Evolutionary conservation across 148 eudicot genomes (phyloP).

Genomic region (Rhododendron mucronatum): DNA sequence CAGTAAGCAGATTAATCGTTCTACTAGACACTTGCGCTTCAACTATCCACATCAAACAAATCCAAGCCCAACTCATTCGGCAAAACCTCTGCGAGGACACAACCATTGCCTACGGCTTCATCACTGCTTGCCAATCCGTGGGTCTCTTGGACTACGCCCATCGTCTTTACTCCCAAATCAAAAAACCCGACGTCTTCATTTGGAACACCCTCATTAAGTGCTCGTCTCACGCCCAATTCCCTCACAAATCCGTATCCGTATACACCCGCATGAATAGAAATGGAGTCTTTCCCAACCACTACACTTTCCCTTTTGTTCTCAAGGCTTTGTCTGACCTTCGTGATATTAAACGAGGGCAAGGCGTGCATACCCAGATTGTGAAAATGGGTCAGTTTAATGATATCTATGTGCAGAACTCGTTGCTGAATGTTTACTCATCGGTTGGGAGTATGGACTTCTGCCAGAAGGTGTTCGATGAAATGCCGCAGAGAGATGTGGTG

Average conservation of each 20-base stretch:
- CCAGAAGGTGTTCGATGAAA: constrained; percentile 42
- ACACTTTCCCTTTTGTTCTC: constrained; percentile 42
- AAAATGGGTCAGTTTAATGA: constrained; percentile 30
- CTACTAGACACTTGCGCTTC: constrained; percentile 23
- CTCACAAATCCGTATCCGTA: constrained; percentile 20
- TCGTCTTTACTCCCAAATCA: constrained; percentile 26
- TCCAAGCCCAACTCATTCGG: constrained; percentile 39
- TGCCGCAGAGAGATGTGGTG: constrained; percentile 47
- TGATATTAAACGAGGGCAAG: constrained; percentile 17
- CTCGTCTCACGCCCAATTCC: constrained; percentile 26
- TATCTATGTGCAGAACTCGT: constrained; percentile 37
- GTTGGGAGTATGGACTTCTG: constrained; percentile 26
- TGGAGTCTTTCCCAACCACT: constrained; percentile 25
- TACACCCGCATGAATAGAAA: constrained; percentile 37
- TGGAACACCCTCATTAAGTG: constrained; percentile 41
- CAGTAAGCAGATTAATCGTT: constrained; percentile 22
- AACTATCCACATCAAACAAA: constrained; percentile 34
- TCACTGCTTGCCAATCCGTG: constrained; percentile 33
- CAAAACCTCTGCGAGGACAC: constrained; percentile 36
- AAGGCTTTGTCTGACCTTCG: constrained; percentile 34
- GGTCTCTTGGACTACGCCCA: constrained; percentile 26
- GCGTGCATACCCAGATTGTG: constrained; percentile 32
- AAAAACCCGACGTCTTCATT: constrained; percentile 35
- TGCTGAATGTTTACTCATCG: constrained; percentile 36
- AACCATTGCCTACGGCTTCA: constrained; percentile 35